Base-by-base conservation (phyloP, 2,329 filamentous ascomycete species). In the Exserohilum rostratum region DNA sequence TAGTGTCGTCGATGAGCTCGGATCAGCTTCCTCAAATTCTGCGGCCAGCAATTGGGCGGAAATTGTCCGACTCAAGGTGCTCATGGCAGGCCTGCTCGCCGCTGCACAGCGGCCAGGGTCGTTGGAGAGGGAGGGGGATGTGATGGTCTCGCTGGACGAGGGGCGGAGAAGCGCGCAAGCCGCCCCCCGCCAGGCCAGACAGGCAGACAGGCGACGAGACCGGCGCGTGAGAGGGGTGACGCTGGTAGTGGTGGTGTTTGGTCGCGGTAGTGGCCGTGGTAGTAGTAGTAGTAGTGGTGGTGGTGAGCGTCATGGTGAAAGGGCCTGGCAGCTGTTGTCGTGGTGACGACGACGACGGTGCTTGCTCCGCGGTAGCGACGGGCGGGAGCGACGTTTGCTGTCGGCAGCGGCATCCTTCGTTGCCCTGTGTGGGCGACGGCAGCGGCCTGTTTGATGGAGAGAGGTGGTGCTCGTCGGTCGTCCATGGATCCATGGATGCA, bases 61-160 rank as follows among this genome's bases (percentile, higher is more conserved):
- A 60, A 67, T 66, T 65, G 64, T 65, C 66, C 63, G 64, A 67
- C 54, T 25, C 29, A 57, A 53, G 48, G 44, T 47, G 55, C 55
- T 59, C 54, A 55, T 46, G 53, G 57, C 46, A 50, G 56, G 37
- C 48, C 52, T 49, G 46, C 46, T 39, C 30, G 27, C 39, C 45
- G 27, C 29, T 45, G 34, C 40, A 50, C 22, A 25, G 22, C 4
- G 4, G 22, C 46, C 39, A 40, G 50, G 51, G 39, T 46, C 33
- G 51, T 25, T 33, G 30, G 40, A 25, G 39, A 29, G 39, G 29
- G 39, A 25, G 39, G 29, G 39, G 29, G 39, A 6, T 3, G 42
- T 49, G 22, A 22, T 38, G 51, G n/a, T n/a, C 37, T 50, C 7
- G 22, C 22, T 25, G 22, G 22, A 7, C 22, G 51, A 37, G 44